These are phyloP conservation scores for Didymella pinodella DNA, from an alignment of 2,329 filamentous ascomycete genomes.

Conservation along the genomic window DNA sequence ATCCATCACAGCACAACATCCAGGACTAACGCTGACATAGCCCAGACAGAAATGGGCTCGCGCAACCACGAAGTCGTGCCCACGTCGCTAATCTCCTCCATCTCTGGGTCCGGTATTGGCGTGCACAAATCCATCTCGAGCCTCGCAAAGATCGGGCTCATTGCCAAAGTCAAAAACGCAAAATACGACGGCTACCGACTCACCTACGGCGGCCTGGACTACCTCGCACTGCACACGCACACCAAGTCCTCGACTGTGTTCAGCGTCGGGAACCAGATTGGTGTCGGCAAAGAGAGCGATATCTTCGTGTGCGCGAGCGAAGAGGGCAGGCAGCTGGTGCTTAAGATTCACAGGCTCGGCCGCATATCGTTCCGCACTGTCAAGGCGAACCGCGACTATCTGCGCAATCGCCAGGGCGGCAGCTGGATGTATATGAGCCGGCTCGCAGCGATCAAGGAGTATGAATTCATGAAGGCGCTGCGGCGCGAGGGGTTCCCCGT, in stretches of 20 bases:
- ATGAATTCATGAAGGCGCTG: slow-evolving; percentile 89
- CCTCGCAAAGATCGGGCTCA: slow-evolving; percentile 89
- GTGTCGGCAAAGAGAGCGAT: slow-evolving; percentile 96
- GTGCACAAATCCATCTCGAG: slow-evolving; percentile 88
- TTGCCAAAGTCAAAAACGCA: slow-evolving; percentile 91
- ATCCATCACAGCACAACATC: slow-evolving; percentile 23
- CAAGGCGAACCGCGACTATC: slow-evolving; percentile 94
- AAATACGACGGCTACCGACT: slow-evolving; percentile 97
- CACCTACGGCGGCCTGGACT: slow-evolving; percentile 96
- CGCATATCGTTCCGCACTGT: slow-evolving; percentile 97
- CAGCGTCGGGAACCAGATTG: slow-evolving; percentile 92
- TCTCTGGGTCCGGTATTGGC: slow-evolving; percentile 75
- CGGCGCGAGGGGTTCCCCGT: slow-evolving; percentile 86
- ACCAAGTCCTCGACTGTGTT: slow-evolving; percentile 82
- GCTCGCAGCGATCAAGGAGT: slow-evolving; percentile 92
- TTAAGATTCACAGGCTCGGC: slow-evolving; percentile 96
- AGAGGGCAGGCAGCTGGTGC: slow-evolving; percentile 76
- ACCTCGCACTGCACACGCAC: slow-evolving; percentile 92
- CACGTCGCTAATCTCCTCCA: slow-evolving; percentile 83
- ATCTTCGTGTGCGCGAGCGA: slow-evolving; percentile 92
- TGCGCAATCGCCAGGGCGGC: slow-evolving; percentile 78
- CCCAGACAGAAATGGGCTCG: slow-evolving; percentile 87
- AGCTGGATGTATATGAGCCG: slow-evolving; percentile 99
- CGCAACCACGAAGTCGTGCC: slow-evolving; percentile 98
- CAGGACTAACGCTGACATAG: slow-evolving; percentile 50